A percentile compares a stretch with the other conserved stretches of the same genome.
Conservation (phyloP, 306 rosid species). For the Vigna angularis region DNA sequence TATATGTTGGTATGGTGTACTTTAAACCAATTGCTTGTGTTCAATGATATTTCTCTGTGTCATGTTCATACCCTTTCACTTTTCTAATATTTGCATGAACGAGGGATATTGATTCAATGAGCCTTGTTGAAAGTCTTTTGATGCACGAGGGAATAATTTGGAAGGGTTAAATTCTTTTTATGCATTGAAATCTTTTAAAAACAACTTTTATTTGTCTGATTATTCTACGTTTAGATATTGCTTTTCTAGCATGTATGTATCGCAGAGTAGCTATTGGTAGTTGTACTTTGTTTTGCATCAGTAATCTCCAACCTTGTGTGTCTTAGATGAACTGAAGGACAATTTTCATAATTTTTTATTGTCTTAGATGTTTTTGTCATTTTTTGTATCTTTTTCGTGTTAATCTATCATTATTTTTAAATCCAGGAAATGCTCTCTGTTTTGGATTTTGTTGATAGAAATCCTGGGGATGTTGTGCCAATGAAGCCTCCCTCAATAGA, state of each 20-base stretch:
- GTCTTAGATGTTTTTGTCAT: neutral
- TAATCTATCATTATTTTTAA: conserved; percentile 40
- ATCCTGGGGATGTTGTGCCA: conserved; percentile 55
- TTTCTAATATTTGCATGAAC: conserved; percentile 18
- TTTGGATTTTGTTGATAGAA: conserved; percentile 75
- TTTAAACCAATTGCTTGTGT: neutral
- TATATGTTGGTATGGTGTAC: neutral
- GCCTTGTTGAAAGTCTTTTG: conserved; percentile 19
- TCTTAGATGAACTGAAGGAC: neutral
- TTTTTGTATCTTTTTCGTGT: neutral
- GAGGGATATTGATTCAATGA: neutral
- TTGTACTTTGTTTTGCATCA: neutral
- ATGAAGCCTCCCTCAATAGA: conserved; percentile 64
- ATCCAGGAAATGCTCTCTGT: conserved; percentile 68
- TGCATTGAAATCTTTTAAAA: neutral
- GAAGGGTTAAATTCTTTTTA: neutral
- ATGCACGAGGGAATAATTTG: neutral
- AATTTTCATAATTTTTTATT: neutral
- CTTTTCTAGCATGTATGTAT: neutral
- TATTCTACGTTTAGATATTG: neutral
- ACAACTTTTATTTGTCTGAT: neutral
- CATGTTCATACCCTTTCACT: conserved; percentile 6
- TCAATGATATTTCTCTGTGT: neutral
- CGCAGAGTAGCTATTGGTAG: neutral
- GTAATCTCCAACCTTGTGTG: neutral